A percentile compares a stretch with the other conserved stretches of the same genome.
These are phyloP conservation scores for Geranium brycei DNA, from an alignment of 345 rosid species.

Conservation along the genomic window DNA sequence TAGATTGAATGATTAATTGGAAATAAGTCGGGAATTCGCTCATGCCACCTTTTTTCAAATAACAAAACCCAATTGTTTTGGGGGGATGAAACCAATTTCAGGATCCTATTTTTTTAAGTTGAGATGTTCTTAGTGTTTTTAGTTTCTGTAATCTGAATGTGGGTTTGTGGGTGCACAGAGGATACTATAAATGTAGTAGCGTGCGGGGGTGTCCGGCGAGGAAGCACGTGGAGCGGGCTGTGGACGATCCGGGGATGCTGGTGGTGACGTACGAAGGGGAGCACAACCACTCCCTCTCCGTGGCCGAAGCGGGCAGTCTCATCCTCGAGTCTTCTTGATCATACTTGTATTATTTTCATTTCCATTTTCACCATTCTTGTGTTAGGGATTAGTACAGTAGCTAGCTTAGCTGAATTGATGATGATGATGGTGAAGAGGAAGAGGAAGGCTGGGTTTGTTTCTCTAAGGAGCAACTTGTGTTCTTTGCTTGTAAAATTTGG, in stretches of 20 bases:
- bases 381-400: too few species aligned
- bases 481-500: too few species aligned
- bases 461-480: too few species aligned
- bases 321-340: conserved; percentile 74
- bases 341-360: conserved; percentile 5
- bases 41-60: too few species aligned
- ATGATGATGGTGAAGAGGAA: too few species aligned
- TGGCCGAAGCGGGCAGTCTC: conserved; percentile 50
- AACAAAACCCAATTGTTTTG: too few species aligned
- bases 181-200: conserved; percentile 93
- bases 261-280: conserved; percentile 91
- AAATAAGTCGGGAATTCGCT: too few species aligned
- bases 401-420: too few species aligned
- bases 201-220: conserved; percentile 94
- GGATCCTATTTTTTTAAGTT: not conserved
- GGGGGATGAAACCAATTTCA: too few species aligned
- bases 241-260: conserved; percentile 71
- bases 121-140: not conserved
- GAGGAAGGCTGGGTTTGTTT: too few species aligned
- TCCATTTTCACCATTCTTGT: conserved; percentile 8
- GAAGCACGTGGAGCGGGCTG: conserved; percentile 88
- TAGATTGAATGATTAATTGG: too few species aligned
- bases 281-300: conserved; percentile 59
- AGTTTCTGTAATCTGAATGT: not conserved
- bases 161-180: conserved; percentile 32